Percentiles rank a stretch among this genome's conserved stretches.
phyloP scores from a whole-genome alignment of 345 rosid species.

The Salix purpurea region DNA sequence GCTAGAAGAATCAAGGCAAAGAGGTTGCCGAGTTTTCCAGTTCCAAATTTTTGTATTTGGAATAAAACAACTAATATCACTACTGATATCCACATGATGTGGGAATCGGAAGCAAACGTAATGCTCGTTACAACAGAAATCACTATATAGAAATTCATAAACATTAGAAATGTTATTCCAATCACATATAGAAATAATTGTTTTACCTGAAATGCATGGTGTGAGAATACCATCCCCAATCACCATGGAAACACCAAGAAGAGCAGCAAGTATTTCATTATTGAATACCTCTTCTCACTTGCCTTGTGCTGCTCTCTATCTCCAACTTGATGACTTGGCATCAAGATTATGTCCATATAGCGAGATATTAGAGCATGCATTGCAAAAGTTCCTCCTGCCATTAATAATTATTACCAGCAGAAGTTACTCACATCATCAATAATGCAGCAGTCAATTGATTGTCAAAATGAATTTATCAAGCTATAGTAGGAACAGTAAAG shows the following conservation, averaged over 20 bases:
- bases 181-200: background rate
- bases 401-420: too few relatives aligned
- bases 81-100: slow-evolving; percentile 35
- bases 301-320: too few relatives aligned
- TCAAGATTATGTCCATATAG: too few relatives aligned
- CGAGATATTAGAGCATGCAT: too few relatives aligned
- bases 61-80: slow-evolving; percentile 43
- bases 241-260: slow-evolving; percentile 12
- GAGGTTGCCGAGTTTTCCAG: slow-evolving; percentile 43
- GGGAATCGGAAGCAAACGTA: slow-evolving; percentile 28
- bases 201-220: background rate
- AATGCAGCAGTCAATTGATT: too few relatives aligned
- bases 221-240: slow-evolving; percentile 8
- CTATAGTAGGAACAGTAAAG: too few relatives aligned
- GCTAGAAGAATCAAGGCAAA: slow-evolving; percentile 38
- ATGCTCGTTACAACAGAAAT: slow-evolving; percentile 31
- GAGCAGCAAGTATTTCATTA: too few relatives aligned
- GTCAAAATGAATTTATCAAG: too few relatives aligned
- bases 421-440: too few relatives aligned
- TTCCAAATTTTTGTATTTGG: slow-evolving; percentile 44
- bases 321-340: too few relatives aligned
- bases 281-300: too few relatives aligned
- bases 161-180: background rate
- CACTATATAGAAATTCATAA: slow-evolving; percentile 35
- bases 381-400: too few relatives aligned